These are phyloP conservation scores for Laburnicola sp. DNA, from an alignment of 2,329 filamentous ascomycete genomes.

Conservation along the genomic window DNA sequence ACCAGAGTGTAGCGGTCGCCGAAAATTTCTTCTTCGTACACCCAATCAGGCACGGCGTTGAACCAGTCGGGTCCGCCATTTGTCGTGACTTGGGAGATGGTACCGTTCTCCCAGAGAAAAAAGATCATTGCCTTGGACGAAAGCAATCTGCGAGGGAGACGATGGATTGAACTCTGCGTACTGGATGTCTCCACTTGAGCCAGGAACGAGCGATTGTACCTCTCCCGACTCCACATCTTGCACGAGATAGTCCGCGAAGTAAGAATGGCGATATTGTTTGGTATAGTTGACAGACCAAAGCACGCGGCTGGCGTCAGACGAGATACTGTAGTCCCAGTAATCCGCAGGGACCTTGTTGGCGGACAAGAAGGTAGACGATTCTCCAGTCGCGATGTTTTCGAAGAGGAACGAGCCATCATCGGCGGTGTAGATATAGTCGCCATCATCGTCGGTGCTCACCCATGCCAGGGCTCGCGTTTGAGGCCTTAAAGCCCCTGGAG, in stretches of 20 bases:
- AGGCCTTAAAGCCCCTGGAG: conserved; percentile 46
- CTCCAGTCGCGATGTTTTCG: conserved; percentile 63
- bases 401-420: conserved; percentile 60
- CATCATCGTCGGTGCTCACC: conserved; percentile 63
- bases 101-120: conserved; percentile 63
- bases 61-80: conserved; percentile 66
- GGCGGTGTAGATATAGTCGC: conserved; percentile 61
- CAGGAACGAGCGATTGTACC: conserved; percentile 58
- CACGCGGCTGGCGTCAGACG: conserved; percentile 61
- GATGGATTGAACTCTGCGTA: conserved; percentile 65
- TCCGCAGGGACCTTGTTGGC: conserved; percentile 61
- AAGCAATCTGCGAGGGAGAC: conserved; percentile 62
- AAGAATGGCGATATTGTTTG: conserved; percentile 70
- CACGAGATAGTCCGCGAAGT: conserved; percentile 68
- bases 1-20: conserved; percentile 58
- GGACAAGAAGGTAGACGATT: conserved; percentile 60
- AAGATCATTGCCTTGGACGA: conserved; percentile 68
- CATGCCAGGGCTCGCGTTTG: conserved; percentile 56
- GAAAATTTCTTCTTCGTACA: conserved; percentile 64
- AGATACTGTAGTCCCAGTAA: conserved; percentile 64
- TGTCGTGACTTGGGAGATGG: conserved; percentile 60
- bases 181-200: conserved; percentile 67
- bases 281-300: conserved; percentile 68
- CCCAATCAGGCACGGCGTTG: conserved; percentile 67
- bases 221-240: conserved; percentile 63